Conservation (phyloP, 228 moss, liverwort and hornwort species). For the Sphagnum fallax region DNA sequence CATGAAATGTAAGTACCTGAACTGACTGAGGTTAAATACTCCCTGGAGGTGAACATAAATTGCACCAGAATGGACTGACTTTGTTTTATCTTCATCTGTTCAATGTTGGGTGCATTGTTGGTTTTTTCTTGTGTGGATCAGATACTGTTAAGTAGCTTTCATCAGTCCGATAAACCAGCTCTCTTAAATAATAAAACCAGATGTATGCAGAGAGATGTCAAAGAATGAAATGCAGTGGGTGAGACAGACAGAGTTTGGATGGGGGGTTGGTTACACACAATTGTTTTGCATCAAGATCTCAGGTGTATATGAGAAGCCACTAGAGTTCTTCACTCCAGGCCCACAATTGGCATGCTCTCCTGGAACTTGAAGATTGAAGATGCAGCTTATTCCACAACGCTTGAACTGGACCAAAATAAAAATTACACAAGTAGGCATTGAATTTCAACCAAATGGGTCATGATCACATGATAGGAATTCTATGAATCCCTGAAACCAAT, state of each 20-base stretch:
- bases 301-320: slow-evolving; percentile 55
- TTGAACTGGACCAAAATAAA: slow-evolving; percentile 38
- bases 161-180: not conserved
- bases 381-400: slow-evolving; percentile 40
- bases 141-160: not conserved
- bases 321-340: slow-evolving; percentile 26
- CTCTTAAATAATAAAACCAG: too few relatives aligned
- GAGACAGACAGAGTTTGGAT: not conserved
- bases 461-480: not conserved
- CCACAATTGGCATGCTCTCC: slow-evolving; percentile 58
- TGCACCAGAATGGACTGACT: not conserved
- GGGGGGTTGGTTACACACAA: slow-evolving; percentile 13
- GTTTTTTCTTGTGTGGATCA: not conserved
- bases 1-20: not conserved
- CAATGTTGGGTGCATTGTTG: slow-evolving; percentile 8
- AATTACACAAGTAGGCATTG: slow-evolving; percentile 6
- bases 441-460: not conserved
- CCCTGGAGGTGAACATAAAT: too few relatives aligned
- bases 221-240: not conserved
- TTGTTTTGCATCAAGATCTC: slow-evolving; percentile 42
- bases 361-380: slow-evolving; percentile 59
- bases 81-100: not conserved
- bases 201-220: not conserved
- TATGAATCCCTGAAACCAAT: not conserved
- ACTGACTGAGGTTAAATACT: too few relatives aligned